Percentiles rank a stretch among this genome's conserved stretches.
These are phyloP conservation scores for Suillus alpinus DNA, from an alignment of 768 basidiomycete species.

Conservation along the genomic window DNA sequence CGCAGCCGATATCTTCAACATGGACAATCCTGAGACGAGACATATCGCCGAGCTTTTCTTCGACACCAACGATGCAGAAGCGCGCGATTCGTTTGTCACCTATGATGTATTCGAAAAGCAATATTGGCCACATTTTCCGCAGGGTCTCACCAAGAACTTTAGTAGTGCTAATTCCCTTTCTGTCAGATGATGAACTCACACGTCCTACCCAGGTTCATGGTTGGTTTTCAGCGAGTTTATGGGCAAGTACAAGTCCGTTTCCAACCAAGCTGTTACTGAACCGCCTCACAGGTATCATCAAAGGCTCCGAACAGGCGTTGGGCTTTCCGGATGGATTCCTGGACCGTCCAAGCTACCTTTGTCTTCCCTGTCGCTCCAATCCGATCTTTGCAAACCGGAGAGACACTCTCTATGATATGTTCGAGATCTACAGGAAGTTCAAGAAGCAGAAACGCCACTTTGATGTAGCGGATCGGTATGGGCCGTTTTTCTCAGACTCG, in stretches of 20 bases:
- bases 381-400: slow-evolving; percentile 54
- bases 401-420: slow-evolving; percentile 48
- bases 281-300: slow-evolving; percentile 47
- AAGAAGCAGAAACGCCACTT: slow-evolving; percentile 42
- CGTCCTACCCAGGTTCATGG: slow-evolving; percentile 46
- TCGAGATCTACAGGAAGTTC: slow-evolving; percentile 46
- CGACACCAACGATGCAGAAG: slow-evolving; percentile 11
- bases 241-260: slow-evolving; percentile 37
- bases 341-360: slow-evolving; percentile 41
- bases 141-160: slow-evolving; percentile 47
- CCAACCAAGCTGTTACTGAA: background rate
- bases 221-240: slow-evolving; percentile 65
- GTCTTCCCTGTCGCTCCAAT: slow-evolving; percentile 50
- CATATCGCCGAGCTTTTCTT: slow-evolving; percentile 13
- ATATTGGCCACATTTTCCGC: slow-evolving; percentile 63
- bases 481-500: background rate
- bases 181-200: background rate
- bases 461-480: slow-evolving; percentile 61
- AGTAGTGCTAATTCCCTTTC: slow-evolving; percentile 33
- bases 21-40: slow-evolving; percentile 5
- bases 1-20: slow-evolving; percentile 19
- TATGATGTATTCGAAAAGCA: slow-evolving; percentile 44
- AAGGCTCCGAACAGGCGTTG: slow-evolving; percentile 59
- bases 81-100: slow-evolving; percentile 32
- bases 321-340: slow-evolving; percentile 36